Conservation (phyloP, 129 eudicot species). For the Flaveria sonorensis region DNA sequence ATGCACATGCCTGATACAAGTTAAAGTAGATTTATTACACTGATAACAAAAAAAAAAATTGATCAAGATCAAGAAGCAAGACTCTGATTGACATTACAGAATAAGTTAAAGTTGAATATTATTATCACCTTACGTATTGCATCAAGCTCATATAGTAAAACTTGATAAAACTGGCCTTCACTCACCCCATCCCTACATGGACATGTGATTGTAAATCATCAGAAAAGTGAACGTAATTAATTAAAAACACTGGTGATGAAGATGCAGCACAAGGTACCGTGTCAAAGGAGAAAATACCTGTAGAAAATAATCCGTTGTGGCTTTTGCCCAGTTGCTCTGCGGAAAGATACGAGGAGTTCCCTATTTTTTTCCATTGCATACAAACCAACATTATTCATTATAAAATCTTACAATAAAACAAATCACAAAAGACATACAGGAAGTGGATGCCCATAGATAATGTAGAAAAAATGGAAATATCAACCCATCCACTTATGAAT, state of each 20-base stretch:
- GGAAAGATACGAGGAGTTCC: conserved; percentile 85
- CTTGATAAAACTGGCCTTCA: conserved; percentile 92
- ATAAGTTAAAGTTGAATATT: background rate
- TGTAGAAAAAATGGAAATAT: background rate
- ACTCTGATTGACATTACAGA: background rate
- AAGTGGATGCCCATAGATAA: background rate
- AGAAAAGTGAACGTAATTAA: background rate
- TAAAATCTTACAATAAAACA: background rate
- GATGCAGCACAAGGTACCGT: background rate
- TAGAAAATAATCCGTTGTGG: conserved; percentile 88
- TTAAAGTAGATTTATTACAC: conserved; percentile 6
- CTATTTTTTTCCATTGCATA: conserved; percentile 40
- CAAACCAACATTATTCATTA: conserved; percentile 7
- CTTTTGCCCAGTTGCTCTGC: conserved; percentile 88
- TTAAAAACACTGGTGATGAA: background rate
- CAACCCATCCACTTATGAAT: background rate
- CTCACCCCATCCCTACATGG: conserved; percentile 88
- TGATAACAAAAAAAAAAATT: background rate
- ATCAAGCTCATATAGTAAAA: conserved; percentile 79
- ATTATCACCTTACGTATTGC: conserved; percentile 82
- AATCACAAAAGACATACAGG: background rate
- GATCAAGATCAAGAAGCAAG: background rate
- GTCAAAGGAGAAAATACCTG: conserved; percentile 41
- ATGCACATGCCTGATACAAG: conserved; percentile 73
- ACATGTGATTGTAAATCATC: conserved; percentile 4